Evolutionary conservation across 2,329 filamentous ascomycete genomes (phyloP).

Genomic region (Ciborinia camelliae): DNA sequence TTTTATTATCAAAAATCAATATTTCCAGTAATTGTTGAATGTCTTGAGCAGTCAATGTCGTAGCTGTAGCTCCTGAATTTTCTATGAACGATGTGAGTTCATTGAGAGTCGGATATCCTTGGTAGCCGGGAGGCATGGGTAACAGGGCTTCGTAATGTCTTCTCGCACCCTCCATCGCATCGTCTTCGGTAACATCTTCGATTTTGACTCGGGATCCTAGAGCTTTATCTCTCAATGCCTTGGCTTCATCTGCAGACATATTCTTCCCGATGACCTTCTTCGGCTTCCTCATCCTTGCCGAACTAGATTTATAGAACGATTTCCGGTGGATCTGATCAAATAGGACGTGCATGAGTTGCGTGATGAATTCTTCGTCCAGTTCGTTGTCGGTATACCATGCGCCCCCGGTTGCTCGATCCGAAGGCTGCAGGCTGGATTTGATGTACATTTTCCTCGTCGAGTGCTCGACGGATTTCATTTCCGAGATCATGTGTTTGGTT

Average conservation of each 20-base stretch:
- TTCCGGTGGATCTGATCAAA: conserved; percentile 68
- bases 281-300: conserved; percentile 45
- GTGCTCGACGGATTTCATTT: conserved; percentile 88
- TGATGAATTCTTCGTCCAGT: conserved; percentile 84
- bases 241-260: conserved; percentile 45
- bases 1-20: conserved; percentile 79
- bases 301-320: conserved; percentile 61
- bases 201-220: conserved; percentile 23
- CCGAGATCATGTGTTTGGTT: conserved; percentile 75
- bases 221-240: conserved; percentile 31
- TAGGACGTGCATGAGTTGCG: conserved; percentile 68
- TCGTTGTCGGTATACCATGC: conserved; percentile 93
- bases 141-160: conserved; percentile 36
- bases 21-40: conserved; percentile 85
- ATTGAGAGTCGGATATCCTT: conserved; percentile 74
- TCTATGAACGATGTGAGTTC: conserved; percentile 75
- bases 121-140: conserved; percentile 62
- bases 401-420: conserved; percentile 86
- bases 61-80: conserved; percentile 64
- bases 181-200: conserved; percentile 26
- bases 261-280: conserved; percentile 51
- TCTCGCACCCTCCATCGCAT: conserved; percentile 19
- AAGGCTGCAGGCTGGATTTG: conserved; percentile 77
- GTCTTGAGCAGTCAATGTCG: conserved; percentile 67
- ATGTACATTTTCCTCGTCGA: conserved; percentile 96